Base-by-base conservation (phyloP, 257 asterid genomes). In the Coffea canephora region DNA sequence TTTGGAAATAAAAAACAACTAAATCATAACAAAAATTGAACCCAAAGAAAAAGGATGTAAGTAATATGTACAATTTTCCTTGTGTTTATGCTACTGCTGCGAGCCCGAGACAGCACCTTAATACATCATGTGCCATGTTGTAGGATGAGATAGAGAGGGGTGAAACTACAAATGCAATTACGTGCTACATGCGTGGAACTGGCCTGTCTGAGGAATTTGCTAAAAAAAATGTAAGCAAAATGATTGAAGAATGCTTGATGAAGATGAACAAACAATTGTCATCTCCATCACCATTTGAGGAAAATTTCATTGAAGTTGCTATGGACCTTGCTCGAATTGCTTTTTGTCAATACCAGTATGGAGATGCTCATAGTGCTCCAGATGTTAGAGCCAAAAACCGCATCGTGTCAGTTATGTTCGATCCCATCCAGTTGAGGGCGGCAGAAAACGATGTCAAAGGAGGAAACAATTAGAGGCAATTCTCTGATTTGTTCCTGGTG, bases 171-270 rank as follows among this genome's bases (percentile, higher is more conserved):
- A 81, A 86, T 49, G 83, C 85, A 50, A 70, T 78, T 8, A 13
- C 76, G 5, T 83, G 87, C 69, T 83, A 75, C 73, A 81, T 83
- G 89, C 85, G 66, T 25, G 85, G 83, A 76, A 66, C 76, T 5
- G 78, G 85, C 10, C 19, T 41, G 39, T 81, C 85, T 15, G 76
- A 83, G 57, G 80, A 81, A 48, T 46, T 25, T 36, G 80, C 80
- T 27, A 66, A 77, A 13, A 41, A 75, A 54, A 34, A 75, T 59
- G 27, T 81, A 5, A 68, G 12, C 36, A 54, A 77, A 21, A 13
- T 81, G 65, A 81, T 81, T 25, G 72, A 69, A 8, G 76, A 75
- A 39, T 50, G 36, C 15, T 81, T 70, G 79, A 75, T 67, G 80
- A 81, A 75, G 74, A 66, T 81, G 73, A 81, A 81, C 57, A 69